Evolutionary conservation across 2,329 filamentous ascomycete species (phyloP).

Genomic region (Fusarium equiseti): DNA sequence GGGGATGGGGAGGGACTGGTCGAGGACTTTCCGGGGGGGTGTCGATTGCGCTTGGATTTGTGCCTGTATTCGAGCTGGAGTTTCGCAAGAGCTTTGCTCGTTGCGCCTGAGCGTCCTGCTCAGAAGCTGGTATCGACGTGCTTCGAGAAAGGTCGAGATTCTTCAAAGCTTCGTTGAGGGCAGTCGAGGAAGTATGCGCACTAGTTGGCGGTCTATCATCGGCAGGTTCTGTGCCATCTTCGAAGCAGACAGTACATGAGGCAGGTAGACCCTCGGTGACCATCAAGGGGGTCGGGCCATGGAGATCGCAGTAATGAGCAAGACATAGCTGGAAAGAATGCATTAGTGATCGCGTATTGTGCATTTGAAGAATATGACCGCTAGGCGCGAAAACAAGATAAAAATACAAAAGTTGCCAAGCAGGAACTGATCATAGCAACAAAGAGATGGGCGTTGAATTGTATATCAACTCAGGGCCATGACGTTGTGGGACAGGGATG

Average conservation of each 20-base stretch:
- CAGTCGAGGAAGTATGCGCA: constrained; percentile 53
- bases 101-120: constrained; percentile 59
- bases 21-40: constrained; percentile 70
- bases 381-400: constrained; percentile 13
- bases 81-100: constrained; percentile 58
- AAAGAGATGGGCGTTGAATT: constrained; percentile 26
- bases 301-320: constrained; percentile 77
- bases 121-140: constrained; percentile 58
- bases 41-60: constrained; percentile 61
- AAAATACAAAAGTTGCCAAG: constrained; percentile 16
- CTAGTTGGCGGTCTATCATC: constrained; percentile 57
- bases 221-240: constrained; percentile 51
- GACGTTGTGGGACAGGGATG: constrained; percentile 44
- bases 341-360: constrained; percentile 50
- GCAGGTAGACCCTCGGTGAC: constrained; percentile 75
- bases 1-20: constrained; percentile 54
- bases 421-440: constrained; percentile 29
- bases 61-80: constrained; percentile 51
- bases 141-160: constrained; percentile 61
- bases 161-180: constrained; percentile 61
- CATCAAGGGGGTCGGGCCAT: constrained; percentile 77
- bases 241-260: constrained; percentile 70
- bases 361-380: constrained; percentile 44
- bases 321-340: constrained; percentile 70
- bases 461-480: constrained; percentile 42